Evolutionary conservation across 2,329 filamentous ascomycete genomes (phyloP).

Genomic region (Chaetomium globosum): DNA sequence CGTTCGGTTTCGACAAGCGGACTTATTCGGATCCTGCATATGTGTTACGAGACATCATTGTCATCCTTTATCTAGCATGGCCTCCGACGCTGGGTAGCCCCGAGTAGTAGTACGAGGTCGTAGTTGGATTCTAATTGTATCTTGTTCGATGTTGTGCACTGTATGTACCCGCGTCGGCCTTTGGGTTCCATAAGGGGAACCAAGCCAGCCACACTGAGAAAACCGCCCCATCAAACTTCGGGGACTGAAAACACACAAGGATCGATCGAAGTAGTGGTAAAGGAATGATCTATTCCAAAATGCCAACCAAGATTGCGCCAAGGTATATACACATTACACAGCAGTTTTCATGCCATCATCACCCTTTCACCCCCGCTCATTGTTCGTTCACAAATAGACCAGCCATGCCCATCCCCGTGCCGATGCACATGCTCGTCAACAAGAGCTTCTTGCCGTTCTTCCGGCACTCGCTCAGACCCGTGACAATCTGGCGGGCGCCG

Average conservation of each 20-base stretch:
- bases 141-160: not conserved
- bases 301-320: not conserved
- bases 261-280: not conserved
- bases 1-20: slow-evolving; percentile 29
- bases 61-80: not conserved
- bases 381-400: slow-evolving; percentile 65
- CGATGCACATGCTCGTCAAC: slow-evolving; percentile 87
- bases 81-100: slow-evolving; percentile 9
- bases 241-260: not conserved
- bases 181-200: not conserved
- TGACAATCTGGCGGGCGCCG: slow-evolving; percentile 81
- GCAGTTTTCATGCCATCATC: slow-evolving; percentile 4
- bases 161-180: not conserved
- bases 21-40: slow-evolving; percentile 15
- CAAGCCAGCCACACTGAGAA: not conserved
- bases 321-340: slow-evolving; percentile 13
- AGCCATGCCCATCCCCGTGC: slow-evolving; percentile 70
- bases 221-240: not conserved
- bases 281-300: not conserved
- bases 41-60: slow-evolving; percentile 12
- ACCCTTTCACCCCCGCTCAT: slow-evolving; percentile 19
- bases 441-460: slow-evolving; percentile 87
- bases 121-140: slow-evolving; percentile 16
- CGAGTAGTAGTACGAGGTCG: slow-evolving; percentile 16
- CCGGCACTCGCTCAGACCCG: slow-evolving; percentile 81